These are phyloP conservation scores for Aspergillus fructus DNA, from an alignment of 2,329 filamentous ascomycete genomes.

Conservation along the genomic window DNA sequence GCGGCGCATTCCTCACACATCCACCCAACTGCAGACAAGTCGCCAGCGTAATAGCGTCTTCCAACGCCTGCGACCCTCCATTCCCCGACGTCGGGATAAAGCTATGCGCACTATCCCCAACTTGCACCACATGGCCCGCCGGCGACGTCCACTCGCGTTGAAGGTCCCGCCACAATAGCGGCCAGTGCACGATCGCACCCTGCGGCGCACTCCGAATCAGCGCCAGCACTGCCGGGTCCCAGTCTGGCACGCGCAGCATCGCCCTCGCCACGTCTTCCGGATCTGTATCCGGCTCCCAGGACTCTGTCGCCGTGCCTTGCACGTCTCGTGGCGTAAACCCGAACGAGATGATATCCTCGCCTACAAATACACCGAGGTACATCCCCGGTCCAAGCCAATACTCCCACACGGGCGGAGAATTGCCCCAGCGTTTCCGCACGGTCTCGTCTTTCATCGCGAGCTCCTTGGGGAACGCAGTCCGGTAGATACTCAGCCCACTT, in stretches of 20 bases:
- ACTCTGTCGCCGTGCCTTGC: slow-evolving; percentile 5
- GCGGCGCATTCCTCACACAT: slow-evolving; percentile 37
- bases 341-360: background rate
- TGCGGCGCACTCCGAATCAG: slow-evolving; percentile 22
- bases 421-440: slow-evolving; percentile 10
- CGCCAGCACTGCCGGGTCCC: slow-evolving; percentile 12
- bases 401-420: background rate
- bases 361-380: slow-evolving; percentile 6
- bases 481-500: slow-evolving; percentile 15
- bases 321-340: slow-evolving; percentile 12
- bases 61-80: slow-evolving; percentile 8
- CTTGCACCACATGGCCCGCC: slow-evolving; percentile 10
- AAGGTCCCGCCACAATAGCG: slow-evolving; percentile 50
- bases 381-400: slow-evolving; percentile 10
- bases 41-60: slow-evolving; percentile 13
- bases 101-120: slow-evolving; percentile 15
- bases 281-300: slow-evolving; percentile 11
- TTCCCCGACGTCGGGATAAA: slow-evolving; percentile 11
- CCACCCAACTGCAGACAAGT: slow-evolving; percentile 45
- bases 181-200: slow-evolving; percentile 47
- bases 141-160: slow-evolving; percentile 40
- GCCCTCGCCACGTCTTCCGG: slow-evolving; percentile 14
- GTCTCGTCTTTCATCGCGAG: slow-evolving; percentile 20
- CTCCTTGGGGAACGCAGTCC: slow-evolving; percentile 12
- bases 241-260: slow-evolving; percentile 10